Evolutionary conservation across 2,329 filamentous ascomycete genomes (phyloP), one percentile per base, ranked within the genome.

Genomic region (Aspergillus sp.): DNA sequence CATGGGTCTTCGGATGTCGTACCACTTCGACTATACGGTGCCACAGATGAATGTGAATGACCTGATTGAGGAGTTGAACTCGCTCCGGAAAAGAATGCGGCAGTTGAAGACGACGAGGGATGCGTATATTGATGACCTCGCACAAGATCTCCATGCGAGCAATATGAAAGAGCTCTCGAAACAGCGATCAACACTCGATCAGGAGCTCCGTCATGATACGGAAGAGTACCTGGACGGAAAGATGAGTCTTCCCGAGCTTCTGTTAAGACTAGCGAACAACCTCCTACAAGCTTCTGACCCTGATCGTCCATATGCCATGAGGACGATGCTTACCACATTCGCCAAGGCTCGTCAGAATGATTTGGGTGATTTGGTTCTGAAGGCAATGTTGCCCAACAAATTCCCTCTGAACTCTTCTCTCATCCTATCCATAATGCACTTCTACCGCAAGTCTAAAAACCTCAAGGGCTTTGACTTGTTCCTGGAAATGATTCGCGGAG

Each of bases 391-490:
- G 21, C 69, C 70, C 2, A 64, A 74, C 55, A 59, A 63, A n/a
- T 73, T 74, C 46, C 61, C 62, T 13, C 47, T 76, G 40, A 70
- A 54, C 36, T 58, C 65, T 3, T 65, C 71, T 2, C 57, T 74
- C 17, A 71, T 75, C 23, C 61, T 71, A 36, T 60, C 70, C 0
- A 71, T 71, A 5, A 29, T 76, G 23, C 64, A 63, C 11, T 73
- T 68, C 50, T 74, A 65, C 53, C 70, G 68, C 42, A 75, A 72
- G 54, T 65, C 69, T 2, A 72, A 71, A 49, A 71, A 76, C 41
- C 62, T 76, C 3, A 69, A 67, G 40, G 63, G 65, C n/a, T 75
- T 75, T 38, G 71, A 76, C 46, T 51, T 68, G 19, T 73, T 75
- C 47, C 53, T 76, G 29, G 58, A 66, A 40, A 69, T 70, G 63